Base-by-base conservation (phyloP, 441 rosid species). In the Mallotus japonicus region DNA sequence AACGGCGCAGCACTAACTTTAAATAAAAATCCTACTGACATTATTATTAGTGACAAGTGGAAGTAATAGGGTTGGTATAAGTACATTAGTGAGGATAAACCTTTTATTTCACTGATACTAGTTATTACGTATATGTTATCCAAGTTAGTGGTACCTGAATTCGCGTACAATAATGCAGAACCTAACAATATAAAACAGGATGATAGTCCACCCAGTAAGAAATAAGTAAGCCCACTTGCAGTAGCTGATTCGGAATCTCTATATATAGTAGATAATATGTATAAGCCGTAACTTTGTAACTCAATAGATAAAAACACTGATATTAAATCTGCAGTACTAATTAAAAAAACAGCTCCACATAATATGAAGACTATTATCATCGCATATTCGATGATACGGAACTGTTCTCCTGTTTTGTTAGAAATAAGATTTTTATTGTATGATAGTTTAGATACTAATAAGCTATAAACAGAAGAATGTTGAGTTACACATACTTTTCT, bases 121-220 rank as follows among this genome's bases (percentile, higher is more conserved):
- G 1, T 10, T 0, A n/a, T 13, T 1, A 49, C 0, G 11, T n/a
- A 65, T 3, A 65, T 19, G 10, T 65, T 65, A 3, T 65, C 69
- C 19, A 65, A 46, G 46, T 13, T 65, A 2, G 69, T 65, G 2
- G 56, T 49, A 6, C 69, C 69, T 3, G 69, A 47, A 47, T 65
- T 65, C 7, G n/a, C 69, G 16, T 65, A 65, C 0, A 65, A 11
- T 17, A 65, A 9, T 20, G 69, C 69, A 2, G 40, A 19, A 19
- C 69, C 69, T 19, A 65, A 10, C 12, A 65, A 49, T 0, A 65
- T 65, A 22, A 65, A 65, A 46, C 69, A 65, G 20, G 56, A 47
- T 8, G 56, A 47, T 2, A 65, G 46, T 2, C 65, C 65, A 5
- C 65, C 65, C 28, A 61, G 16, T 9, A 61, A 32, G 28, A 61